Percentiles rank a stretch among this genome's conserved stretches.
These are phyloP conservation scores for Scutellaria barbata DNA, from an alignment of 257 asterid species.

Conservation along the genomic window DNA sequence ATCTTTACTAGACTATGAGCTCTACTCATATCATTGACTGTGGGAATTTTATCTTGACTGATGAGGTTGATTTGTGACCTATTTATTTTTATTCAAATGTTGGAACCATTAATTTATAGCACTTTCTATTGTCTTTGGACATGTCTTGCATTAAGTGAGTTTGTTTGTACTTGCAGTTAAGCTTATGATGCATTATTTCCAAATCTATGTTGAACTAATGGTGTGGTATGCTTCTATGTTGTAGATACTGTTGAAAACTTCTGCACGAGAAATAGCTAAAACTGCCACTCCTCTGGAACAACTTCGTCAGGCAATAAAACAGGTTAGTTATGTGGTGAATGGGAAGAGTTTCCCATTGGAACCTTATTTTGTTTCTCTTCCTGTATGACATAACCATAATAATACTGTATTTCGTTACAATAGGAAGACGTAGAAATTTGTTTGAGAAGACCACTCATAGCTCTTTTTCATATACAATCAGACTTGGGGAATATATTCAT, in stretches of 20 bases:
- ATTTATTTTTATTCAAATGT: background rate
- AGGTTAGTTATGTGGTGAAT: conserved; percentile 58
- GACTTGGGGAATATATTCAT: too few relatives aligned
- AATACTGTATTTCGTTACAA: background rate
- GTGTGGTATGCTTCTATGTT: conserved; percentile 30
- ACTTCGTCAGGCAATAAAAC: conserved; percentile 71
- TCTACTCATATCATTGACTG: too few relatives aligned
- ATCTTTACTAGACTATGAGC: too few relatives aligned
- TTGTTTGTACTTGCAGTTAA: conserved; percentile 10
- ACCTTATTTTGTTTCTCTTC: background rate
- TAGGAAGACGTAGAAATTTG: background rate
- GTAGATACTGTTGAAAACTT: conserved; percentile 79
- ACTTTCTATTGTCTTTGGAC: conserved; percentile 19
- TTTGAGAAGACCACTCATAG: too few relatives aligned
- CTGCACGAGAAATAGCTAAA: conserved; percentile 76
- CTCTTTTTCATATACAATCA: too few relatives aligned
- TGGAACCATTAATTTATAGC: conserved; percentile 19
- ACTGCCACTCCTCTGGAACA: conserved; percentile 83
- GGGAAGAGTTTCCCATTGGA: conserved; percentile 6
- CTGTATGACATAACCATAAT: conserved; percentile 3
- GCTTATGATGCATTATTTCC: conserved; percentile 21
- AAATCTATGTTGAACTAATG: conserved; percentile 22
- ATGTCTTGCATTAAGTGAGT: background rate
- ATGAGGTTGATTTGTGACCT: background rate
- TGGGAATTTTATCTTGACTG: too few relatives aligned